Evolutionary conservation across 1,284 basidiomycete genomes (phyloP).

Genomic region (Ustilago cynodontis): DNA sequence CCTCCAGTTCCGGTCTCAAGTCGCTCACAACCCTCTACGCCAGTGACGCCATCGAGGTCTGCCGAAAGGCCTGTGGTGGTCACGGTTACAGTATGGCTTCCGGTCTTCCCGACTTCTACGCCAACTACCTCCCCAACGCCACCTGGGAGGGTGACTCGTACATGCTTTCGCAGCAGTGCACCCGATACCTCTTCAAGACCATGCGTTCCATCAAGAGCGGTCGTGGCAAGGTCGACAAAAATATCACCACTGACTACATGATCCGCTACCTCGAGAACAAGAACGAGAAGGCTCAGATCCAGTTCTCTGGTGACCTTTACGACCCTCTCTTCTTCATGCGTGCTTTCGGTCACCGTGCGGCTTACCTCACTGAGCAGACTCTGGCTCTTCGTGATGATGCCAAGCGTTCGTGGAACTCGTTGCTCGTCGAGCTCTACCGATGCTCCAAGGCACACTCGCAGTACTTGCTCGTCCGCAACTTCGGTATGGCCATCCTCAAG

Average conservation of each 20-base stretch:
- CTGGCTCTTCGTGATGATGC: constrained; percentile 69
- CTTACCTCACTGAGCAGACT: constrained; percentile 69
- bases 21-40: constrained; percentile 69
- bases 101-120: constrained; percentile 63
- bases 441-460: constrained; percentile 63
- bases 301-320: constrained; percentile 61
- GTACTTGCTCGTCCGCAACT: constrained; percentile 69
- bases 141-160: constrained; percentile 71
- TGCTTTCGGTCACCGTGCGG: constrained; percentile 71
- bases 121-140: constrained; percentile 64
- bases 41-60: constrained; percentile 70
- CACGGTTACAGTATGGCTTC: constrained; percentile 70
- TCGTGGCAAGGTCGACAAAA: constrained; percentile 56
- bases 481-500: constrained; percentile 70
- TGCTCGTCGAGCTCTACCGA: constrained; percentile 70
- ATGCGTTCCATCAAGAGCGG: constrained; percentile 63
- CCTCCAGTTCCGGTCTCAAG: constrained; percentile 70
- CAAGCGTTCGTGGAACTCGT: constrained; percentile 70
- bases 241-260: constrained; percentile 69
- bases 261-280: constrained; percentile 67
- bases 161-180: constrained; percentile 71
- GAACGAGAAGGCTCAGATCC: constrained; percentile 59
- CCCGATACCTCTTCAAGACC: constrained; percentile 70
- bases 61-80: constrained; percentile 70
- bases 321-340: constrained; percentile 68